A percentile compares a stretch with the other conserved stretches of the same genome.
Evolutionary conservation across 2,329 filamentous ascomycete species (phyloP).

Genomic region (Sphaerulina musiva): DNA sequence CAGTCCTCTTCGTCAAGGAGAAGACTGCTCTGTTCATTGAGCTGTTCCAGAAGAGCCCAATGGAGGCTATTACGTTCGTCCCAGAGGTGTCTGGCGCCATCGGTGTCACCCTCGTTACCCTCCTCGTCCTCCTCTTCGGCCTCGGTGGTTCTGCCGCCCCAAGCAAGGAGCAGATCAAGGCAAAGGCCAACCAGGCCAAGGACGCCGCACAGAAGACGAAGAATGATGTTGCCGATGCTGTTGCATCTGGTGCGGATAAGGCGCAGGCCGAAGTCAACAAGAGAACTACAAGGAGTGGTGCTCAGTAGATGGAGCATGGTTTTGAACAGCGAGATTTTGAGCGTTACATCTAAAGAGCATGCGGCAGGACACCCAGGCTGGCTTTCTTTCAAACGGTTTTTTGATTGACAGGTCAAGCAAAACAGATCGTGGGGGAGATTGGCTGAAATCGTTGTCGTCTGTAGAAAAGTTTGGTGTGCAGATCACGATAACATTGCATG

Average conservation of each 20-base stretch:
- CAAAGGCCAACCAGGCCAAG: conserved; percentile 70
- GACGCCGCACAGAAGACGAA: conserved; percentile 58
- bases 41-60: conserved; percentile 72
- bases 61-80: conserved; percentile 80
- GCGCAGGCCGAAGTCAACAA: conserved; percentile 64
- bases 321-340: not conserved
- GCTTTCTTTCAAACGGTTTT: not conserved
- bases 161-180: conserved; percentile 61
- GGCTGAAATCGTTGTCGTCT: not conserved
- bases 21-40: conserved; percentile 88
- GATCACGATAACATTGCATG: conserved; percentile 1
- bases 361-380: not conserved
- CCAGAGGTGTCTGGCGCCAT: conserved; percentile 84
- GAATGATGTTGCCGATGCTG: conserved; percentile 63
- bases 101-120: conserved; percentile 60
- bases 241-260: conserved; percentile 61
- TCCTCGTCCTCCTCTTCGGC: conserved; percentile 63
- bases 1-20: conserved; percentile 79
- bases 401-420: not conserved
- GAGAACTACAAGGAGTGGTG: conserved; percentile 28
- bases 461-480: not conserved
- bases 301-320: conserved; percentile 11
- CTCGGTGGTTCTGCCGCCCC: conserved; percentile 56
- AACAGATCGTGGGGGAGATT: not conserved
- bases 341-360: not conserved